Evolutionary conservation across 257 asterid species (phyloP), one percentile per base, ranked within the genome.

Genomic region (Gentiana straminea): DNA sequence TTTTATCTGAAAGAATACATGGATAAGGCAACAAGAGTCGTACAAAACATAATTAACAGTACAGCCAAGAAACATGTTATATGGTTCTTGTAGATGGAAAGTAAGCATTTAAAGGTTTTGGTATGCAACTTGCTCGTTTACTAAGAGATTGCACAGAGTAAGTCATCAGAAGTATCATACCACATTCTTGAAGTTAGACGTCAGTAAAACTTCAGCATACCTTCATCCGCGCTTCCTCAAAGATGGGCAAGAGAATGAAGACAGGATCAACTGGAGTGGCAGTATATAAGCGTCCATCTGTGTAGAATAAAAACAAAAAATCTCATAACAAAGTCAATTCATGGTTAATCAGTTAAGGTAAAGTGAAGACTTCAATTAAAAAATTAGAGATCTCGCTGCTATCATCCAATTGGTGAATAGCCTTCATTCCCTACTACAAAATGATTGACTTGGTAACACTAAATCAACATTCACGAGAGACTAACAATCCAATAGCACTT

Each of bases 211-310:
- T 24, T 39, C 13, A 44, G 33, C 24, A 12, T 64, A 87, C 98
- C 97, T 92, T 77, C 93, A 88, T 80, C 53, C 94, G 84, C 54
- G 97, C 99, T 74, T 89, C 97, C 68, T 85, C 95, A 58, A 92
- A 92, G 62, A 85, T 60, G 43, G 99, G 99, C 75, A 92, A 63
- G 49, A 92, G 84, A 53, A 88, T 70, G 72, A 92, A 92, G 64
- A 92, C 93, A 52, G 94, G 97, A 80, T 92, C 97, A 44, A 92
- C 75, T 36, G 94, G 94, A 57, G 95, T 92, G 58, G 94, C 94
- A 55, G 86, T 70, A 73, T 83, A 89, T 69, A 89, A 60, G 34
- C 93, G 82, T 10, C 97, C 94, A 73, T 89, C 97, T 89, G 82
- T 35, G 54, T 56, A 35, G 49, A 55, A 50, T 71, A 51, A 53